phyloP scores from a whole-genome alignment of 768 basidiomycete species.

The Coprinellus aureogranulatus region DNA sequence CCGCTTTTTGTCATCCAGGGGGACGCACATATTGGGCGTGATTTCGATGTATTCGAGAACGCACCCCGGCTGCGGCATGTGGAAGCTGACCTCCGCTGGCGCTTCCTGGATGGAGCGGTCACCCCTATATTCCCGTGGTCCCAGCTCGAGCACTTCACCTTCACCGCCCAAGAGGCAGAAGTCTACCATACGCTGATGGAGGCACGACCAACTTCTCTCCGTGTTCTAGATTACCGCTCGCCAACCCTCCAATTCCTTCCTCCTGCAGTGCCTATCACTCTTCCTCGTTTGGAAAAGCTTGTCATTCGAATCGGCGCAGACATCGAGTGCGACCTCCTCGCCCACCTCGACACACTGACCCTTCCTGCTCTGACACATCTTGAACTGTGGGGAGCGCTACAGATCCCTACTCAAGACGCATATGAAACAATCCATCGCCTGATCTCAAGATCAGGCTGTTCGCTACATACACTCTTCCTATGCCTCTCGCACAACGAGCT shows the following conservation, averaged over 20 bases:
- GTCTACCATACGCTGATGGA: background rate
- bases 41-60: background rate
- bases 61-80: background rate
- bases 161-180: background rate
- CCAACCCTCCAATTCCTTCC: background rate
- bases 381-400: background rate
- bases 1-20: background rate
- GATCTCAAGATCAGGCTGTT: background rate
- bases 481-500: background rate
- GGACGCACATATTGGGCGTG: background rate
- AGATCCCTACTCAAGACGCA: background rate
- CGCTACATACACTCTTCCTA: background rate
- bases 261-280: background rate
- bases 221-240: background rate
- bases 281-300: background rate
- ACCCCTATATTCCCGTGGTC: background rate
- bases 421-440: background rate
- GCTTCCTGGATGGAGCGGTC: background rate
- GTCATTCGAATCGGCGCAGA: background rate
- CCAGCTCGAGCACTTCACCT: background rate
- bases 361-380: background rate
- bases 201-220: background rate
- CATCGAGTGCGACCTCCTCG: background rate
- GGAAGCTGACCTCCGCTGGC: background rate
- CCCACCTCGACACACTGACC: background rate